phyloP scores from a whole-genome alignment of 257 asterid genomes.

The Scutellaria barbata region DNA sequence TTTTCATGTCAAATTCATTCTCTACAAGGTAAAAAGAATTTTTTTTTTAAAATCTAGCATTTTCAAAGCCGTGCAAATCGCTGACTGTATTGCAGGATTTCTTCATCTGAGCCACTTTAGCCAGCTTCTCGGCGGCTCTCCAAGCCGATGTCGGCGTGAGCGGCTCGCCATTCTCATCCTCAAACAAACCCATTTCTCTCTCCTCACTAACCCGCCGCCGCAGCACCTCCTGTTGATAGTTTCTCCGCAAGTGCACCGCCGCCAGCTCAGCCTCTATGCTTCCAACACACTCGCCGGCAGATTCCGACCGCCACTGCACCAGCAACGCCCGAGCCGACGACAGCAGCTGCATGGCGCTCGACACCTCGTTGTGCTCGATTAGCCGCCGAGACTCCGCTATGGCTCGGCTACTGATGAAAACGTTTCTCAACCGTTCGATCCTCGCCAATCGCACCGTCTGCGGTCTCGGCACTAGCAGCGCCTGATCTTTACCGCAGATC shows the following conservation, averaged over 20 bases:
- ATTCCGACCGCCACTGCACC: conserved; percentile 55
- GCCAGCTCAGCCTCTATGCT: conserved; percentile 69
- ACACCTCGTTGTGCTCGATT: conserved; percentile 63
- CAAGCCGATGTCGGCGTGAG: conserved; percentile 77
- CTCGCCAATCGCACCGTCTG: conserved; percentile 57
- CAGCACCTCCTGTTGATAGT: conserved; percentile 43
- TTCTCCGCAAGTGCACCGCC: conserved; percentile 70
- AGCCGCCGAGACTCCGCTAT: conserved; percentile 74
- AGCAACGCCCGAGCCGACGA: conserved; percentile 72
- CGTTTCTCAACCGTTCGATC: conserved; percentile 67
- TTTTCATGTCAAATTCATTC: neutral
- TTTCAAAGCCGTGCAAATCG: conserved; percentile 91
- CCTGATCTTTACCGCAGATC: conserved; percentile 53
- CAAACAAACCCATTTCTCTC: conserved; percentile 44
- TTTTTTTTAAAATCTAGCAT: conserved; percentile 66
- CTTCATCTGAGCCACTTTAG: conserved; percentile 53
- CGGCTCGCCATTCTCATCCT: conserved; percentile 76
- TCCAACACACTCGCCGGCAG: conserved; percentile 51
- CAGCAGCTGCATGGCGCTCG: conserved; percentile 69
- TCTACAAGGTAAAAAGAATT: neutral
- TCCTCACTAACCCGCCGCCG: conserved; percentile 44
- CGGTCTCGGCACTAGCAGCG: conserved; percentile 65
- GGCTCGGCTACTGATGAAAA: conserved; percentile 71
- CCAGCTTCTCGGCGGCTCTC: conserved; percentile 76
- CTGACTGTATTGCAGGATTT: conserved; percentile 55